Percentiles rank a stretch among this genome's conserved stretches.
Evolutionary conservation across 2,329 filamentous ascomycete species (phyloP).

Genomic region (Monilinia laxa): DNA sequence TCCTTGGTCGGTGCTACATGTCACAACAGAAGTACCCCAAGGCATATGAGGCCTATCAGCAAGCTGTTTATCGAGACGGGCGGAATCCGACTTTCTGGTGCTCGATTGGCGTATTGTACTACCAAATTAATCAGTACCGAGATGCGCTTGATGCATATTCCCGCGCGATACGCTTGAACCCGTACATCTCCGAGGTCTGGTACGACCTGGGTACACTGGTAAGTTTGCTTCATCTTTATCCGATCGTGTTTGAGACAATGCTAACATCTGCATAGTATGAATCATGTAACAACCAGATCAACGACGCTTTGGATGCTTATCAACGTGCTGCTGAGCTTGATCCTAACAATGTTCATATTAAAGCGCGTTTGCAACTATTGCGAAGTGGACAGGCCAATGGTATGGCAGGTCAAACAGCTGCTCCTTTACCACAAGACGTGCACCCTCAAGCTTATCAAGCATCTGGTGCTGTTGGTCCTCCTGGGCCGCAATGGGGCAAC

Average conservation of each 20-base stretch:
- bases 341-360: constrained; percentile 91
- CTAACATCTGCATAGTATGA: constrained; percentile 66
- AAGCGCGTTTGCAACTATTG: constrained; percentile 85
- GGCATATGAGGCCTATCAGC: constrained; percentile 97
- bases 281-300: constrained; percentile 98
- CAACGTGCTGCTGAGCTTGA: constrained; percentile 92
- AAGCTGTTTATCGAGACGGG: constrained; percentile 96
- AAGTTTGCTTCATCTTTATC: constrained; percentile 47
- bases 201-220: constrained; percentile 95
- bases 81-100: constrained; percentile 99
- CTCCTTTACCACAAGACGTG: constrained; percentile 91
- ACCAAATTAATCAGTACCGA: constrained; percentile 99
- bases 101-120: constrained; percentile 97
- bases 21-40: constrained; percentile 98
- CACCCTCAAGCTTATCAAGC: constrained; percentile 92
- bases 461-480: constrained; percentile 76
- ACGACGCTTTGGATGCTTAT: constrained; percentile 93
- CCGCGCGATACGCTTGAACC: constrained; percentile 91
- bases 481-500: constrained; percentile 85
- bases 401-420: constrained; percentile 67
- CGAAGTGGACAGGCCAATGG: constrained; percentile 76
- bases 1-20: constrained; percentile 98
- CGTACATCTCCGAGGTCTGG: constrained; percentile 98
- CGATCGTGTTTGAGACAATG: constrained; percentile 30
- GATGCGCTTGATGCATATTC: constrained; percentile 98